phyloP scores from a whole-genome alignment of 2,329 filamentous ascomycete species.

The Cytospora paraplurivora region DNA sequence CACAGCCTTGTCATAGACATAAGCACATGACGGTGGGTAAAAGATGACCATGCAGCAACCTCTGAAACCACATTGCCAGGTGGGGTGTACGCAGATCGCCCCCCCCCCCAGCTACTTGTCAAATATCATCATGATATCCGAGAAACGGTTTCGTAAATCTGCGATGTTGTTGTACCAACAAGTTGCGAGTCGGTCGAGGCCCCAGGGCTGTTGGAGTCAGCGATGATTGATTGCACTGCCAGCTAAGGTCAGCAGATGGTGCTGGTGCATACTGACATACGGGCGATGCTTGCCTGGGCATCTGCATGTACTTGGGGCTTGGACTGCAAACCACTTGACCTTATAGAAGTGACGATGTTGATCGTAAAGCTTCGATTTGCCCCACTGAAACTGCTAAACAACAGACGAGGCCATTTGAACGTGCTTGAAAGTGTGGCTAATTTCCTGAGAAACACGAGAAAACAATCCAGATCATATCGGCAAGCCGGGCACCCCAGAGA shows the following conservation, averaged over 20 bases:
- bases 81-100: neutral
- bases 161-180: neutral
- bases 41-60: neutral
- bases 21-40: neutral
- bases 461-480: neutral
- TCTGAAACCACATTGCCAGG: neutral
- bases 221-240: neutral
- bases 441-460: neutral
- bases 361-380: neutral
- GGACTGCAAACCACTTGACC: neutral
- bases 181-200: neutral
- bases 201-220: neutral
- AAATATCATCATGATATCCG: neutral
- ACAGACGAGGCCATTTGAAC: neutral
- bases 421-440: neutral
- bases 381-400: neutral
- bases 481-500: neutral
- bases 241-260: neutral
- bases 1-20: neutral
- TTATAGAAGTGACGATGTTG: neutral
- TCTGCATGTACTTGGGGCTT: neutral
- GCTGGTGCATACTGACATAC: neutral
- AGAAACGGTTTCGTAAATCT: neutral
- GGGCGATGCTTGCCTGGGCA: neutral
- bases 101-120: too few relatives aligned